phyloP scores from a whole-genome alignment of 1,284 basidiomycete species.

The Sporisorium iseilematis-ciliati region DNA sequence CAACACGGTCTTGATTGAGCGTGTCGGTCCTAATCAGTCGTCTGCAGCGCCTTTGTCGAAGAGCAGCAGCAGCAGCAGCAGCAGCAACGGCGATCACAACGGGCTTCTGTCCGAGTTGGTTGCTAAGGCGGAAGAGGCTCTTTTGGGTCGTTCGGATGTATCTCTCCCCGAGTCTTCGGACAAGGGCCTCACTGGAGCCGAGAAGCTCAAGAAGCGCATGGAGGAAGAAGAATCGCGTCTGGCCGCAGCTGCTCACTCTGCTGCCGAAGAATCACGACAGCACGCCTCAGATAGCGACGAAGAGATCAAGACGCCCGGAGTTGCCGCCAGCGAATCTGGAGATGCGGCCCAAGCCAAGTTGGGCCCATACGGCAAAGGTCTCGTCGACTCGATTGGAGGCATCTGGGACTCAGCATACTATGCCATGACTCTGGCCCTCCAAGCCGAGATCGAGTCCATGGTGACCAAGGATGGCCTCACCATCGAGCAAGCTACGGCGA shows the following conservation, averaged over 20 bases:
- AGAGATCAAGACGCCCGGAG: slow-evolving; percentile 27
- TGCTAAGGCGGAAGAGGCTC: slow-evolving; percentile 45
- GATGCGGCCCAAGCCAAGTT: slow-evolving; percentile 1
- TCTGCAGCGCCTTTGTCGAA: neutral
- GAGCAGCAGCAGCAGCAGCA: neutral
- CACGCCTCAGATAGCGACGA: slow-evolving; percentile 3
- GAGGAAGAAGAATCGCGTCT: slow-evolving; percentile 44
- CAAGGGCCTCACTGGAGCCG: slow-evolving; percentile 12
- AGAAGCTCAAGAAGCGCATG: slow-evolving; percentile 46
- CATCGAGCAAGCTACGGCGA: slow-evolving; percentile 48
- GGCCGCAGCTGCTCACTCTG: slow-evolving; percentile 47
- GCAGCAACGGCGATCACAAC: slow-evolving; percentile 15
- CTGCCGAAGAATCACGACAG: slow-evolving; percentile 40
- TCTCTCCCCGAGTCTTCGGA: neutral
- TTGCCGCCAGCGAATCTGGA: slow-evolving; percentile 16
- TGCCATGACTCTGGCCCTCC: slow-evolving; percentile 56
- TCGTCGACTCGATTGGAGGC: slow-evolving; percentile 71
- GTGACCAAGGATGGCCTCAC: slow-evolving; percentile 45
- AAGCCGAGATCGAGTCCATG: slow-evolving; percentile 48
- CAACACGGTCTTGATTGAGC: slow-evolving; percentile 53
- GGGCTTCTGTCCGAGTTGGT: slow-evolving; percentile 36
- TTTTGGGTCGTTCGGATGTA: slow-evolving; percentile 8
- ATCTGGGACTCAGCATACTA: slow-evolving; percentile 70
- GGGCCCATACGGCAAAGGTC: slow-evolving; percentile 69
- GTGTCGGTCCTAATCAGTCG: slow-evolving; percentile 23